Evolutionary conservation across 495 filamentous ascomycete species (phyloP).

Genomic region (Penicillium salamii): DNA sequence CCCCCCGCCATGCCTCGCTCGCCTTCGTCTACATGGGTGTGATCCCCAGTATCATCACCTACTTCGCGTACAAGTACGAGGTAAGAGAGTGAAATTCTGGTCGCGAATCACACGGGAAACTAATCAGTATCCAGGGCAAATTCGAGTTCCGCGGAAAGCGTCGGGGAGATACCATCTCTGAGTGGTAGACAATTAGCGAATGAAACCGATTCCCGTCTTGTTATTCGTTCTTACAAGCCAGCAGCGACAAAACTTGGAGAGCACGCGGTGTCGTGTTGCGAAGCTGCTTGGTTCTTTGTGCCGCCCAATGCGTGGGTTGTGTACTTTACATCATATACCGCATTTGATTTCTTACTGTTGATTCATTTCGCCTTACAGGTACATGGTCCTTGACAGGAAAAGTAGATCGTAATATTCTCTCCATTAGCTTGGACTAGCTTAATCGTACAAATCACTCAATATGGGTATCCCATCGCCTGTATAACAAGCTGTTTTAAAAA

Average conservation of each 20-base stretch:
- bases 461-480: constrained; percentile 10
- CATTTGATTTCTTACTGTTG: constrained; percentile 25
- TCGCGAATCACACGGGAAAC: too few relatives aligned
- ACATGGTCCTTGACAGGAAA: too few relatives aligned
- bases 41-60: constrained; percentile 66
- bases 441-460: constrained; percentile 16
- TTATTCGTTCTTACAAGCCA: not conserved
- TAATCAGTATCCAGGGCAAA: constrained; percentile 64
- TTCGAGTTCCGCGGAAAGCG: constrained; percentile 84
- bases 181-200: constrained; percentile 53
- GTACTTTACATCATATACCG: constrained; percentile 43
- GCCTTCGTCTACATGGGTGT: constrained; percentile 69
- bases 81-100: constrained; percentile 57
- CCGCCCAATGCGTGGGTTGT: constrained; percentile 20
- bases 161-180: constrained; percentile 72
- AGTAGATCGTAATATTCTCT: constrained; percentile 3
- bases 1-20: constrained; percentile 71
- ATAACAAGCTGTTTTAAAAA: not conserved
- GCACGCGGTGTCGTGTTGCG: not conserved
- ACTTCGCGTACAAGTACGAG: constrained; percentile 72
- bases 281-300: constrained; percentile 10
- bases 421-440: constrained; percentile 2
- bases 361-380: not conserved
- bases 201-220: not conserved
- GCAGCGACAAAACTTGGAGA: not conserved